Conservation (phyloP, 2,329 filamentous ascomycete genomes). For the Lojkania enalia region DNA sequence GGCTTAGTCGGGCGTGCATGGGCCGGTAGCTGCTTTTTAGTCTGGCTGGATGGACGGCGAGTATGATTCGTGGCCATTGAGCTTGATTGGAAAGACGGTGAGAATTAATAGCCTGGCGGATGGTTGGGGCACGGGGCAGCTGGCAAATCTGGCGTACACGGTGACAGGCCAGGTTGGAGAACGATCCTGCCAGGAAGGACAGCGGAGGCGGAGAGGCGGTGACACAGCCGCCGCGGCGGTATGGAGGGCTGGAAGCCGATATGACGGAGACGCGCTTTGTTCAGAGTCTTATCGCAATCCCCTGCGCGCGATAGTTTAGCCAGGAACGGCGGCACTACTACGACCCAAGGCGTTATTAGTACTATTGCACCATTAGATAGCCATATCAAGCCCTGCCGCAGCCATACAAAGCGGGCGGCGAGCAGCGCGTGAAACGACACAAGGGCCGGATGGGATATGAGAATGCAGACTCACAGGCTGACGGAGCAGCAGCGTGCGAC, state of each 20-base stretch:
- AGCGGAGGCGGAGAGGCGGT: slow-evolving; percentile 39
- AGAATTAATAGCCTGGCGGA: slow-evolving; percentile 40
- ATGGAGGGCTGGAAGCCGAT: slow-evolving; percentile 31
- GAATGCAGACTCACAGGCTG: slow-evolving; percentile 26
- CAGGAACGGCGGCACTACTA: slow-evolving; percentile 29
- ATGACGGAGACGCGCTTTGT: slow-evolving; percentile 43
- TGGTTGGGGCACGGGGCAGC: slow-evolving; percentile 35
- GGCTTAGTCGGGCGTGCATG: slow-evolving; percentile 41
- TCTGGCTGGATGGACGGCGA: slow-evolving; percentile 37
- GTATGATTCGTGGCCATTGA: slow-evolving; percentile 41
- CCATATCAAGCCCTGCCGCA: slow-evolving; percentile 2
- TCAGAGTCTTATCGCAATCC: slow-evolving; percentile 39
- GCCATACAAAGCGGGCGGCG: background rate
- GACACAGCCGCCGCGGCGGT: slow-evolving; percentile 36
- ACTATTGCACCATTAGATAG: background rate
- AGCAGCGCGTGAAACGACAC: slow-evolving; percentile 7
- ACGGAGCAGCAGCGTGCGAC: slow-evolving; percentile 28
- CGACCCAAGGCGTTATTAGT: too few species aligned
- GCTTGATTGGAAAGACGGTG: slow-evolving; percentile 37
- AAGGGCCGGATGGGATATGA: slow-evolving; percentile 13
- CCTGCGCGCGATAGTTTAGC: slow-evolving; percentile 41
- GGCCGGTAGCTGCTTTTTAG: slow-evolving; percentile 40
- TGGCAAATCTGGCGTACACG: slow-evolving; percentile 19
- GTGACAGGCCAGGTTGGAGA: slow-evolving; percentile 18
- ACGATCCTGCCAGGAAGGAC: slow-evolving; percentile 27